These are phyloP conservation scores for Iris pallida DNA, from an alignment of 116 monocot genomes.

Conservation along the genomic window DNA sequence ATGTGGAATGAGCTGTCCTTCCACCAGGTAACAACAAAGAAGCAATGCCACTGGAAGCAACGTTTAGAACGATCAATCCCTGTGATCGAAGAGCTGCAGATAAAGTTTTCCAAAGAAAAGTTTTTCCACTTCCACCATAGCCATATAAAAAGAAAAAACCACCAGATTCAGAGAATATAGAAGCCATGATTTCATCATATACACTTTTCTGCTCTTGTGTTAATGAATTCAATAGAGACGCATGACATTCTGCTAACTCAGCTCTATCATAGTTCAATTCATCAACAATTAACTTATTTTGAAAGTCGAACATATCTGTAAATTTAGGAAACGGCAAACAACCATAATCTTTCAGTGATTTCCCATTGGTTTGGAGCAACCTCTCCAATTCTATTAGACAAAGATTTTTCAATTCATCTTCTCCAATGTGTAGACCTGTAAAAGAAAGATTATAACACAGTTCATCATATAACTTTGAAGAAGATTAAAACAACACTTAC, in stretches of 20 bases:
- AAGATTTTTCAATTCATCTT: background rate
- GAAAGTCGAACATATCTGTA: too few relatives aligned
- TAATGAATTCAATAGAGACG: background rate
- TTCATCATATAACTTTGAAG: background rate
- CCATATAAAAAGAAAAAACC: background rate
- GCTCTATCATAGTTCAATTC: too few relatives aligned
- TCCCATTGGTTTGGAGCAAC: too few relatives aligned
- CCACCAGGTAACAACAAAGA: conserved; percentile 1
- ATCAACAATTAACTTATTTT: too few relatives aligned
- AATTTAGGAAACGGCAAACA: too few relatives aligned
- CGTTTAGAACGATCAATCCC: background rate
- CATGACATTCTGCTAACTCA: background rate
- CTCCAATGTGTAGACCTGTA: background rate
- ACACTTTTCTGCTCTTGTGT: background rate
- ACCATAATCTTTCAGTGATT: too few relatives aligned
- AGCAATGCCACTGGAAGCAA: background rate
- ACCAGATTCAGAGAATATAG: background rate
- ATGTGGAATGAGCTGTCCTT: conserved; percentile 4
- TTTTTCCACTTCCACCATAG: background rate
- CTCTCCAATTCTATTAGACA: background rate
- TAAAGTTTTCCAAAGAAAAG: background rate
- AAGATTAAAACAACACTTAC: background rate
- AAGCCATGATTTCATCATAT: background rate
- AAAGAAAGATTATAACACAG: background rate
- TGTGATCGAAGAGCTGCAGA: background rate